These are phyloP conservation scores for Przewalskia tangutica DNA, from an alignment of 257 asterid species.

Conservation along the genomic window DNA sequence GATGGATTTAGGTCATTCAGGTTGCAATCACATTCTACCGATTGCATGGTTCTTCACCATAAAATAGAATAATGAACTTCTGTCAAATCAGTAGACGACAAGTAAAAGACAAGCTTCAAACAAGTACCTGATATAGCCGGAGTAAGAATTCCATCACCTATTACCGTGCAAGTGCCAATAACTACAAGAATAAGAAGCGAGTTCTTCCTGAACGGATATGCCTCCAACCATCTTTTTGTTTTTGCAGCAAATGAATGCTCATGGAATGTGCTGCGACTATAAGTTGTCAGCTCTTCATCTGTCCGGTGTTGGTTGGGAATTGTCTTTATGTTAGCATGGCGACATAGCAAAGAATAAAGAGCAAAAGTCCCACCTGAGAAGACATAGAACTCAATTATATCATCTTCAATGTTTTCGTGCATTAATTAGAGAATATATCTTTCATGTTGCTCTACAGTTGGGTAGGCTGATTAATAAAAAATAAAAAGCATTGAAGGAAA, in stretches of 20 bases:
- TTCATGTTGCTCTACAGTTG: not conserved
- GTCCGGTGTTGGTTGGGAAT: slow-evolving; percentile 97
- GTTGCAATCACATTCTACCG: not conserved
- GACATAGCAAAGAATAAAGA: slow-evolving; percentile 85
- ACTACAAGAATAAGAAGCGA: slow-evolving; percentile 78
- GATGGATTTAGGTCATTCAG: not conserved
- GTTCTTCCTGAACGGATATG: slow-evolving; percentile 43
- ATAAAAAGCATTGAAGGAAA: not conserved
- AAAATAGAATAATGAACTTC: not conserved
- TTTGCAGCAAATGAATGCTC: slow-evolving; percentile 91
- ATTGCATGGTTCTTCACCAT: not conserved
- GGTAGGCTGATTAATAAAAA: not conserved
- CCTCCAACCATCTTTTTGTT: slow-evolving; percentile 90
- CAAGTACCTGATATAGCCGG: slow-evolving; percentile 89
- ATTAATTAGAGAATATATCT: not conserved
- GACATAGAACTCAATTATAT: not conserved
- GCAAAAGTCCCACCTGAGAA: slow-evolving; percentile 88
- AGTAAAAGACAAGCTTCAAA: not conserved
- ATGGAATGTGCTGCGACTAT: slow-evolving; percentile 77
- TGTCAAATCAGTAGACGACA: not conserved
- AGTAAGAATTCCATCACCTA: slow-evolving; percentile 98
- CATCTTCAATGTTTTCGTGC: not conserved
- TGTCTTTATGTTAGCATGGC: slow-evolving; percentile 83
- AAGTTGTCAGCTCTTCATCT: slow-evolving; percentile 96
- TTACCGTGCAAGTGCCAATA: slow-evolving; percentile 85